Evolutionary conservation across 192 early-diverging fungal genomes (phyloP), one percentile per base, ranked within the genome.

Genomic region (Entrophospora sp.): DNA sequence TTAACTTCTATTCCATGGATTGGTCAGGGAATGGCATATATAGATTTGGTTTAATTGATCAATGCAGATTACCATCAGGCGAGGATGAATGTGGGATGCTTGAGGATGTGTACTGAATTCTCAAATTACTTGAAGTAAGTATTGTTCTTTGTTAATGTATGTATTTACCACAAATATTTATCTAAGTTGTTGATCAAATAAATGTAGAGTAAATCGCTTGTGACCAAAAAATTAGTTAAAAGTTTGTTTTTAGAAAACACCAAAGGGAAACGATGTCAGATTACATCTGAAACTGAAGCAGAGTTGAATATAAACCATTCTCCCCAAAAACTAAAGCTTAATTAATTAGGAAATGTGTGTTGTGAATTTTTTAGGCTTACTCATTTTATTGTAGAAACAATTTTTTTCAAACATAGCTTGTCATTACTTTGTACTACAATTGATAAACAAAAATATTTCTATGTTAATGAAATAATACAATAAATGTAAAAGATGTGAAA

Each of bases 111-210:
- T 61, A 44, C 6, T 61, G 59, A 5, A 30, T 44, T 4, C 16
- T 61, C n/a, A 61, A 61, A n/a, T 61, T 44, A 18, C 59, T 61
- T 44, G 28, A 61, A n/a, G 59, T 44, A 59, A 24, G 57, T 59
- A 20, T 20, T 35, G 31, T 8, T 43, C 28, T 31, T 1, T 53
- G 51, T 32, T 53, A 30, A 43, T 42, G 12, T 28, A 30, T 42
- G 7, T 60, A 60, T 38, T 5, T 25, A 25, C 40, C 40, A 61
- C 43, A 43, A 60, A 40, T 42, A 18, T 61, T 8, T 61, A 61
- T 1, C 2, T 61, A 25, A 61, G 16, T 61, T 56, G 52, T 32
- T 30, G 30, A 10, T 44, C 40, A 4, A 43, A n/a, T n/a, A n/a
- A n/a, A 61, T 44, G 12, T 44, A 61, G 59, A n/a, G 43, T 0